These are phyloP conservation scores for Yamadazyma aaseri DNA, from an alignment of 1,139 yeast species.

Conservation along the genomic window DNA sequence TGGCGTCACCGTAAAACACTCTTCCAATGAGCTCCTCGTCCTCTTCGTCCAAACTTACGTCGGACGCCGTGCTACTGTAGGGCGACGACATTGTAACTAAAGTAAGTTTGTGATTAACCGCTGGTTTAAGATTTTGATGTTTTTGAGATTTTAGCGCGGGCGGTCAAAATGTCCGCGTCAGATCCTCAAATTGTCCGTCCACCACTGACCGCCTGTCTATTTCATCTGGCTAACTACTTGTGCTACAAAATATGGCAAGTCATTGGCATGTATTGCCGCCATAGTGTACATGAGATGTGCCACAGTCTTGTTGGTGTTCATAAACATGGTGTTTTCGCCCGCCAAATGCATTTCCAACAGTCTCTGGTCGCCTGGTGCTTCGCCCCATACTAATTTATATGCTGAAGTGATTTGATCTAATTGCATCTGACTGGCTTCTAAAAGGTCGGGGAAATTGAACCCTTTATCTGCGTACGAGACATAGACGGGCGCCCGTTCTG, in stretches of 20 bases:
- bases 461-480: conserved; percentile 37
- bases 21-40: conserved; percentile 49
- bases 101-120: too few species aligned
- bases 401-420: conserved; percentile 17
- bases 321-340: conserved; percentile 32
- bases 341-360: conserved; percentile 26
- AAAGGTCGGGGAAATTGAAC: conserved; percentile 48
- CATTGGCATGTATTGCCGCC: conserved; percentile 36
- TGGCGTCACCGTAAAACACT: conserved; percentile 32
- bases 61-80: conserved; percentile 25
- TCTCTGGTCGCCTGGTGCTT: not conserved
- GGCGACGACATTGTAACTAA: too few species aligned
- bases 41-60: conserved; percentile 46
- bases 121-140: too few species aligned
- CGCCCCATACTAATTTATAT: not conserved
- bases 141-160: not conserved
- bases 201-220: not conserved
- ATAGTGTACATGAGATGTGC: conserved; percentile 35
- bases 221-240: conserved; percentile 27
- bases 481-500: conserved; percentile 20
- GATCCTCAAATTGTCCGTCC: not conserved
- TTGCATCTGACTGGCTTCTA: conserved; percentile 43
- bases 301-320: conserved; percentile 38
- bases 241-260: conserved; percentile 38
- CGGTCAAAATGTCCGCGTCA: not conserved